Evolutionary conservation across 148 eudicot genomes (phyloP), one percentile per base, ranked within the genome.

Genomic region (Talinum fruticosum): DNA sequence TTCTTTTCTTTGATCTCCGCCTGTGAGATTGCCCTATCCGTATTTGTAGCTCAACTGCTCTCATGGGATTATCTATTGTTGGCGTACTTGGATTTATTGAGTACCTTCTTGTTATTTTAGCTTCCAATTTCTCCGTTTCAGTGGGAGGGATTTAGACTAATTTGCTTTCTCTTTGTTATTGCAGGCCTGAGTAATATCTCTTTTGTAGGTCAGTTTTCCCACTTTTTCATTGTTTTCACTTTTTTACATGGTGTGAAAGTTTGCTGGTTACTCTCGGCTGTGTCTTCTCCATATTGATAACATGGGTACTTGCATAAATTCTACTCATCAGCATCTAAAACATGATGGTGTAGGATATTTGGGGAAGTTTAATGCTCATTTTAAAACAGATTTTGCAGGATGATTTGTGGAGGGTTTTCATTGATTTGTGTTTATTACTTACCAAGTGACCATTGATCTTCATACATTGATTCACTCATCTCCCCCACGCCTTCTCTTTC

Each of bases 151-250:
- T 62, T 23, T 26, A 62, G 16, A 10, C 34, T 57, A 34, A 54
- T 33, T 57, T 5, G 41, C 32, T 68, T 2, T 75, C 8, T 73
- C 41, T 53, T 62, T 62, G 53, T 71, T 71, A 64, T 71, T 81
- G 79, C 88, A 85, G 88, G 79, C 41, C 75, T 85, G 72, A 78
- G 78, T 79, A 85, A 85, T 80, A 67, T 79, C 72, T 80, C 85
- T 72, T 85, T 85, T 62, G 57, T 82, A 80, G 88, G 88, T 85
- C 78, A 67, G 86, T 78, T 36, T 57, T 37, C 32, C 61, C 10
- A 15, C 16, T 24, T 44, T 57, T 77, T 28, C 34, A 28, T 1
- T 54, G 4, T 19, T 68, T 29, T n/a, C 26, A 35, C 34, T 5
- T 33, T 21, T 47, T 16, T 18, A 8, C 12, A 51, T 38, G 66